Conservation (phyloP, 805 yeast genomes). For the Candida silvatica region DNA sequence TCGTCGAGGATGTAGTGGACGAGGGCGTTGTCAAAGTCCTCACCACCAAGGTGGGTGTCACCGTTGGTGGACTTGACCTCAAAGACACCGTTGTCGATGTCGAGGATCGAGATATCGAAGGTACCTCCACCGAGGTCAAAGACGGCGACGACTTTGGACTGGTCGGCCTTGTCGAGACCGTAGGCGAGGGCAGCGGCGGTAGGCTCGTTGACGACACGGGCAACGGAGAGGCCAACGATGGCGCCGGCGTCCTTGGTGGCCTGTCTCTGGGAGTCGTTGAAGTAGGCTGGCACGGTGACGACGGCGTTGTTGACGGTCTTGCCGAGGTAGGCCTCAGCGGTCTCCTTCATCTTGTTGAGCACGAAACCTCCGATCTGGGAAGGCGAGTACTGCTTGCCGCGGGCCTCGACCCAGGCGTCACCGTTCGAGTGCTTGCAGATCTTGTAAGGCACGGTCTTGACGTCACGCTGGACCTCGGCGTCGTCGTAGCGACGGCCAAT, state of each 20-base stretch:
- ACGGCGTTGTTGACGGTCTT: conserved; percentile 84
- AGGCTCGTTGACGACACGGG: conserved; percentile 87
- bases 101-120: conserved; percentile 92
- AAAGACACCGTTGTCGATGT: conserved; percentile 95
- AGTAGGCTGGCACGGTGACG: conserved; percentile 85
- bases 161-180: conserved; percentile 71
- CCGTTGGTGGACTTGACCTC: conserved; percentile 98
- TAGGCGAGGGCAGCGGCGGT: conserved; percentile 93
- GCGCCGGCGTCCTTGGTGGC: conserved; percentile 97
- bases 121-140: conserved; percentile 99
- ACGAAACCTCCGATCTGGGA: conserved; percentile 65
- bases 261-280: conserved; percentile 87
- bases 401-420: conserved; percentile 58
- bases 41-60: conserved; percentile 92
- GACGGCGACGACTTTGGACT: conserved; percentile 65
- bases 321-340: conserved; percentile 89
- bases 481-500: conserved; percentile 69
- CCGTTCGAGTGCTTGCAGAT: conserved; percentile 53
- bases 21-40: conserved; percentile 80
- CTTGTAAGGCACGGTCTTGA: conserved; percentile 52
- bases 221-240: conserved; percentile 86
- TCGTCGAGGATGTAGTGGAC: conserved; percentile 64
- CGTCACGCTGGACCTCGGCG: conserved; percentile 61
- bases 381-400: conserved; percentile 47
- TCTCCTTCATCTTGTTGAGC: conserved; percentile 95